These are phyloP conservation scores for Coniochaeta prunicola DNA, from an alignment of 2,329 filamentous ascomycete genomes.

Conservation along the genomic window DNA sequence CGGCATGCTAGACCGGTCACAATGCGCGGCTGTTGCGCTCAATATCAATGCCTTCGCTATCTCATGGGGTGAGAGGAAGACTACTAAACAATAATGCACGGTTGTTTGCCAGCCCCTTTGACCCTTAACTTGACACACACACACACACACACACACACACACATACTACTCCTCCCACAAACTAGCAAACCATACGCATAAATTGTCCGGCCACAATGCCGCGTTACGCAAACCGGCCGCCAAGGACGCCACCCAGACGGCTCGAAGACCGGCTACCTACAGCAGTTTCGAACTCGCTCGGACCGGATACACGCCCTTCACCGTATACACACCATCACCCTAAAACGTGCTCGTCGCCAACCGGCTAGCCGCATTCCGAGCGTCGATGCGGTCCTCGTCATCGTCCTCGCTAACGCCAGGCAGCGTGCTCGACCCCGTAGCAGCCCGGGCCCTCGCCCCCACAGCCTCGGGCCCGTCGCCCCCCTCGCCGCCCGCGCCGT, in stretches of 20 bases:
- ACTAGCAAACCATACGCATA: neutral
- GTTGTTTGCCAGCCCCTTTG: neutral
- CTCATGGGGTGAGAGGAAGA: neutral
- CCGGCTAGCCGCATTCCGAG: conserved; percentile 87
- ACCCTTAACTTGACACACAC: neutral
- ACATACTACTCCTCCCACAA: neutral
- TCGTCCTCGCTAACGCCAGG: conserved; percentile 67
- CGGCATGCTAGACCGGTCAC: neutral
- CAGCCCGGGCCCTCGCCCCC: conserved; percentile 19
- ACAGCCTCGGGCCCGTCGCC: conserved; percentile 31
- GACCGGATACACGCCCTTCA: neutral
- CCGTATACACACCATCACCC: neutral
- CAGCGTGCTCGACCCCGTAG: conserved; percentile 22
- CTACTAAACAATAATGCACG: neutral
- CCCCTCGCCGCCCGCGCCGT: conserved; percentile 23
- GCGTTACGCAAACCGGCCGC: neutral
- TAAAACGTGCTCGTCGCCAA: conserved; percentile 91
- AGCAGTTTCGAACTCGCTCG: too few species aligned
- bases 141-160: neutral
- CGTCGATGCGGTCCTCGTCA: conserved; percentile 90
- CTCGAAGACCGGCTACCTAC: neutral
- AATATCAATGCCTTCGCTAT: neutral
- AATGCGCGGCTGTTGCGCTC: neutral
- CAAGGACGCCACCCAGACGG: neutral
- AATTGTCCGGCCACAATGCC: neutral